These are phyloP conservation scores for Fusarium clavum DNA, from an alignment of 2,329 filamentous ascomycete genomes.

Conservation along the genomic window DNA sequence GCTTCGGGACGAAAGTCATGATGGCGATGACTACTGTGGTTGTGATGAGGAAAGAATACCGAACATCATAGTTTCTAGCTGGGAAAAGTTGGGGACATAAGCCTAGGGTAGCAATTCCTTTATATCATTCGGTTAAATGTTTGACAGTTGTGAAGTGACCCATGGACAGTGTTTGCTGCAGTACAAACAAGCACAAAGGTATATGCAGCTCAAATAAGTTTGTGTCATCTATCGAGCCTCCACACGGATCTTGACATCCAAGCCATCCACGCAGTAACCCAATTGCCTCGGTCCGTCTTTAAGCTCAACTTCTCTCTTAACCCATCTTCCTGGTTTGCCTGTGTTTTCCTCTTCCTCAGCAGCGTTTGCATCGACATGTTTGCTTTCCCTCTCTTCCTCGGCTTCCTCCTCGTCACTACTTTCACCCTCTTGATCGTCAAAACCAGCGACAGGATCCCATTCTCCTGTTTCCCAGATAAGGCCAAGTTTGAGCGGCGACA, in stretches of 20 bases:
- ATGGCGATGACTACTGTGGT: background rate
- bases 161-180: constrained; percentile 8
- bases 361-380: constrained; percentile 39
- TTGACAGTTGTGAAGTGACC: constrained; percentile 5
- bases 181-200: constrained; percentile 24
- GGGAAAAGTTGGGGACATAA: background rate
- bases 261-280: constrained; percentile 83
- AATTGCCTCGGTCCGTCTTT: constrained; percentile 82
- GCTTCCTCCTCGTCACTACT: constrained; percentile 65
- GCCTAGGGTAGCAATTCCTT: background rate
- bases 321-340: constrained; percentile 67
- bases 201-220: background rate
- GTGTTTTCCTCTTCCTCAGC: constrained; percentile 39
- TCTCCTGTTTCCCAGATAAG: constrained; percentile 92
- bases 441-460: constrained; percentile 80
- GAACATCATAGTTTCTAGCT: background rate
- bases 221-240: constrained; percentile 57
- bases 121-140: constrained; percentile 8
- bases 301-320: constrained; percentile 83
- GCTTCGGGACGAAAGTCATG: constrained; percentile 38
- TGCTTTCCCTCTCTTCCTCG: constrained; percentile 48
- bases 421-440: constrained; percentile 68
- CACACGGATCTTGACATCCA: constrained; percentile 77
- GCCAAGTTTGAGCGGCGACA: constrained; percentile 71
- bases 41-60: background rate